A percentile compares a stretch with the other conserved stretches of the same genome.
Conservation (phyloP, 495 filamentous ascomycete species). For the Pyrenopolyporus hunteri region DNA sequence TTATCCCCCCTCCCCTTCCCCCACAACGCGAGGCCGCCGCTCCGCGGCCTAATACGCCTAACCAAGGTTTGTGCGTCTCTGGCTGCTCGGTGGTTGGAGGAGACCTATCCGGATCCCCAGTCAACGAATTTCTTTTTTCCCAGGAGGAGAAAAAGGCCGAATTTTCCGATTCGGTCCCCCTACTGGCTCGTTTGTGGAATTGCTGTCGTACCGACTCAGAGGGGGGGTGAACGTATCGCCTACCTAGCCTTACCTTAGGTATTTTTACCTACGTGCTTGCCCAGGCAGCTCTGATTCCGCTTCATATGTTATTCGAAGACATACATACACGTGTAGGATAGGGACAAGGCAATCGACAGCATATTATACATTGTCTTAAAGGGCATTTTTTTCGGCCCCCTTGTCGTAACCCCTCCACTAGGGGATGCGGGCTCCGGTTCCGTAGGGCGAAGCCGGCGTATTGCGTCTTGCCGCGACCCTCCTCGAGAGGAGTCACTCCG, state of each 20-base stretch:
- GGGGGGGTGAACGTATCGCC: conserved; percentile 30
- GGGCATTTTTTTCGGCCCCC: conserved; percentile 18
- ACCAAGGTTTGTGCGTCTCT: not conserved
- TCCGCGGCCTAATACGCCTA: conserved; percentile 15
- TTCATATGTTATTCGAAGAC: conserved; percentile 10
- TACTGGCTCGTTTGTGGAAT: not conserved
- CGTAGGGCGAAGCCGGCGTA: conserved; percentile 29
- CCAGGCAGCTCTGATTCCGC: conserved; percentile 14
- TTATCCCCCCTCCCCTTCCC: not conserved
- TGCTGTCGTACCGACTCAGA: conserved; percentile 13
- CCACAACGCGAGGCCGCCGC: not conserved
- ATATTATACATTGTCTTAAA: conserved; percentile 26
- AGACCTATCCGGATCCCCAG: conserved; percentile 8
- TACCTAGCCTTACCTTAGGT: too few relatives aligned
- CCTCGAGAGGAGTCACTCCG: conserved; percentile 30
- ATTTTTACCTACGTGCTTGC: too few relatives aligned
- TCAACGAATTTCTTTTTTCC: conserved; percentile 8
- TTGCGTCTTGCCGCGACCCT: conserved; percentile 33
- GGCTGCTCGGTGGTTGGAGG: not conserved
- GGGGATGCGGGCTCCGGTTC: conserved; percentile 33
- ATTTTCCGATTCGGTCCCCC: conserved; percentile 30
- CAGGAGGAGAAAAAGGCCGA: conserved; percentile 29
- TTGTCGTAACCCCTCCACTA: conserved; percentile 32
- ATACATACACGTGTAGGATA: conserved; percentile 26
- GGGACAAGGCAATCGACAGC: conserved; percentile 25